These are phyloP conservation scores for Dendrobium officinale DNA, from an alignment of 106 monocot genomes.

Conservation along the genomic window DNA sequence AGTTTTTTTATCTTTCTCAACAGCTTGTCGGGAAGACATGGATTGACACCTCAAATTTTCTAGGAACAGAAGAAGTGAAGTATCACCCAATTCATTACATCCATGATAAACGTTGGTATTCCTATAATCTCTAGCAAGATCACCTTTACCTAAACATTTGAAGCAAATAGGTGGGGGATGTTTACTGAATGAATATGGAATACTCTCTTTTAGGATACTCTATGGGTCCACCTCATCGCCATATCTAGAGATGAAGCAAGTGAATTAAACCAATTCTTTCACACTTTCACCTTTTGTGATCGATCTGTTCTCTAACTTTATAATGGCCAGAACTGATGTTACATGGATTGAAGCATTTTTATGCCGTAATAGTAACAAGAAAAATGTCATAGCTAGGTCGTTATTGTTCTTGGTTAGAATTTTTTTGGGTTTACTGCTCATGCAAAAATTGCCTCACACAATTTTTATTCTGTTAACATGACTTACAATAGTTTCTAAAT, in stretches of 20 bases:
- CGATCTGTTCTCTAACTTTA: background rate
- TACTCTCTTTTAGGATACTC: too few relatives aligned
- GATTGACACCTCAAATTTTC: too few relatives aligned
- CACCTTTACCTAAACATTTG: too few relatives aligned
- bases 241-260: conserved; percentile 1
- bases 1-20: too few relatives aligned
- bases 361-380: background rate
- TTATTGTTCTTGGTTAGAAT: background rate
- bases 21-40: too few relatives aligned
- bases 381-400: too few relatives aligned
- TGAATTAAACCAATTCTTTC: background rate
- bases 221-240: background rate
- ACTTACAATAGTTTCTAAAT: background rate
- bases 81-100: too few relatives aligned
- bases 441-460: background rate
- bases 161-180: too few relatives aligned
- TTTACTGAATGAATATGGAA: too few relatives aligned
- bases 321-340: background rate
- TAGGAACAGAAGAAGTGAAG: too few relatives aligned
- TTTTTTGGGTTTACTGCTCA: background rate
- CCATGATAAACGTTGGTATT: too few relatives aligned
- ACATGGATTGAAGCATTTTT: background rate
- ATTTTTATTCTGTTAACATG: background rate
- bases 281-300: background rate
- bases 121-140: too few relatives aligned